These are phyloP conservation scores for Boechera stricta DNA, from an alignment of 345 rosid species.

Conservation along the genomic window DNA sequence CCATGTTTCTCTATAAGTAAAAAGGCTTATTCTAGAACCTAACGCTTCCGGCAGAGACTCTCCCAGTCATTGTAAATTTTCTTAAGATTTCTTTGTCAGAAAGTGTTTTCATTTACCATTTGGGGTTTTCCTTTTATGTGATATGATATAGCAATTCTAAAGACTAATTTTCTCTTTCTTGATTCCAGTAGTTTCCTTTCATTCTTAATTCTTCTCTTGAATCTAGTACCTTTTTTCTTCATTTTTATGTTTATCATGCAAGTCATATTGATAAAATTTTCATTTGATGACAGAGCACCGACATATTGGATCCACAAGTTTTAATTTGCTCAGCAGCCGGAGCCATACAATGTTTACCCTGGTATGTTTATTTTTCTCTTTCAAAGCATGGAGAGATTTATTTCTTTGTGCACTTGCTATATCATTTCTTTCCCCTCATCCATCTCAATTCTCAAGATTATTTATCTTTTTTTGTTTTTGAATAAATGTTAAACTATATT, in stretches of 20 bases:
- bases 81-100: conserved; percentile 10
- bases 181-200: conserved; percentile 26
- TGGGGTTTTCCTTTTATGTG: not conserved
- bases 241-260: conserved; percentile 12
- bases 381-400: conserved; percentile 27
- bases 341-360: conserved; percentile 98
- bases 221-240: conserved; percentile 6
- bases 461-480: not conserved
- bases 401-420: conserved; percentile 32
- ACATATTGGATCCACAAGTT: conserved; percentile 96
- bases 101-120: not conserved
- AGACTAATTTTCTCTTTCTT: conserved; percentile 23
- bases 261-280: conserved; percentile 21
- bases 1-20: conserved; percentile 30
- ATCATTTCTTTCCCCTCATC: conserved; percentile 16
- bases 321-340: conserved; percentile 97
- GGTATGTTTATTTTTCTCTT: conserved; percentile 55
- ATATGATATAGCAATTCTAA: conserved; percentile 26
- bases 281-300: conserved; percentile 80
- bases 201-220: conserved; percentile 19
- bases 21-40: conserved; percentile 26
- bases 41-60: not conserved
- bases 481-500: no score
- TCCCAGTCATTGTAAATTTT: not conserved
- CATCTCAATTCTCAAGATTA: conserved; percentile 5